Conservation (phyloP, 768 basidiomycete genomes). For the Neoboletus brunneissimus region DNA sequence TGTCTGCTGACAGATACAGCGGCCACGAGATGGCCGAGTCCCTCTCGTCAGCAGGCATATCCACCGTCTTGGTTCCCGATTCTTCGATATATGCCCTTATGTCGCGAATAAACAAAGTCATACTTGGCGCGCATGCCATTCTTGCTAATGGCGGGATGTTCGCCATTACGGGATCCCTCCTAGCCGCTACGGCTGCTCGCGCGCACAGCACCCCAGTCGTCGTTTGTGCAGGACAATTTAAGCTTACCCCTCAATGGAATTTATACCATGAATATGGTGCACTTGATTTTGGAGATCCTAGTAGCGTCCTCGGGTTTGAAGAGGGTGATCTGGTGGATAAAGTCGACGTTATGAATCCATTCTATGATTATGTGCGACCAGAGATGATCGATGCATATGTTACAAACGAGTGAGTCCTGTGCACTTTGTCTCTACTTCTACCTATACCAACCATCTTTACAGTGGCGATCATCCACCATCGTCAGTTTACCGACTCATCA, state of each 20-base stretch:
- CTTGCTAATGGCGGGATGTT: slow-evolving; percentile 97
- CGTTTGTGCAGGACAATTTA: slow-evolving; percentile 94
- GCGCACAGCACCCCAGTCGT: slow-evolving; percentile 91
- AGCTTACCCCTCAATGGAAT: slow-evolving; percentile 90
- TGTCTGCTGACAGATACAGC: slow-evolving; percentile 54
- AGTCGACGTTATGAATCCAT: slow-evolving; percentile 93
- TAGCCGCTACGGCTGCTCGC: slow-evolving; percentile 83
- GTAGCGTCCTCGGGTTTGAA: slow-evolving; percentile 67
- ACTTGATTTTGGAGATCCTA: slow-evolving; percentile 72
- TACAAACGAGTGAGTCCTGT: slow-evolving; percentile 85
- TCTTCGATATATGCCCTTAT: slow-evolving; percentile 94
- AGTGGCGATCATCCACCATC: slow-evolving; percentile 97
- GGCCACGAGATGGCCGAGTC: slow-evolving; percentile 84
- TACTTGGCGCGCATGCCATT: slow-evolving; percentile 93
- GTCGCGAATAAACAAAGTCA: slow-evolving; percentile 95
- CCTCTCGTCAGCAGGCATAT: slow-evolving; percentile 75
- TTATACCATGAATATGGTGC: slow-evolving; percentile 84
- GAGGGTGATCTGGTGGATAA: slow-evolving; percentile 79
- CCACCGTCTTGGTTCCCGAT: slow-evolving; percentile 96
- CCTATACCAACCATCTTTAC: slow-evolving; percentile 8
- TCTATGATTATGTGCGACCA: slow-evolving; percentile 92
- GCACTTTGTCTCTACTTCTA: not conserved
- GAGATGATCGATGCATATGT: slow-evolving; percentile 93
- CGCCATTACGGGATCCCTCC: slow-evolving; percentile 78
- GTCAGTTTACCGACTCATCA: slow-evolving; percentile 86